A percentile compares a stretch with the other conserved stretches of the same genome.
phyloP scores from a whole-genome alignment of 305 asterid species.

The Fraxinus sp. region DNA sequence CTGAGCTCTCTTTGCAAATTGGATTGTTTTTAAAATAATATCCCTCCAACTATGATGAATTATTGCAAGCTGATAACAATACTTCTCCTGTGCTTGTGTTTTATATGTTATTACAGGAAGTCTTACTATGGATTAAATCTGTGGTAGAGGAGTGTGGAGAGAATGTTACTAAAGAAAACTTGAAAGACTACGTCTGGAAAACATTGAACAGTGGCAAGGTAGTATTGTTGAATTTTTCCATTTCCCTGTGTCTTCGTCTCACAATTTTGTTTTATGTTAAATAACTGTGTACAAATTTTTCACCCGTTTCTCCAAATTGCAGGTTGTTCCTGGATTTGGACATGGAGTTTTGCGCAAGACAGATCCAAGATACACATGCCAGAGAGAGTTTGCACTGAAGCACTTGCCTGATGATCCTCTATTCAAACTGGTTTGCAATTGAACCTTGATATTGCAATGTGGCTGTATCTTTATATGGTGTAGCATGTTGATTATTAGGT shows the following conservation, averaged over 20 bases:
- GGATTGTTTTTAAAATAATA: not conserved
- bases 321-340: conserved; percentile 98
- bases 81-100: conserved; percentile 6
- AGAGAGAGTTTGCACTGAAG: conserved; percentile 65
- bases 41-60: not conserved
- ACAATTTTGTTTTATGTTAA: not conserved
- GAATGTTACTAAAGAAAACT: conserved; percentile 72
- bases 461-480: conserved; percentile 1
- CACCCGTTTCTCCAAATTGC: conserved; percentile 21
- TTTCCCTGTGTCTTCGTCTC: not conserved
- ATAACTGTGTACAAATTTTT: conserved; percentile 6
- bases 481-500: conserved; percentile 1
- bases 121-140: conserved; percentile 49
- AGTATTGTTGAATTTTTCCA: not conserved
- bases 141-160: conserved; percentile 65
- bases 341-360: conserved; percentile 64
- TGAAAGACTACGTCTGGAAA: conserved; percentile 82
- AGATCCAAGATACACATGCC: conserved; percentile 60
- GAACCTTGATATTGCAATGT: conserved; percentile 21
- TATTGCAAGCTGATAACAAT: not conserved
- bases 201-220: conserved; percentile 75
- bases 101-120: conserved; percentile 38
- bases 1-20: not conserved
- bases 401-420: conserved; percentile 95
- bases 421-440: conserved; percentile 67